Conservation (phyloP, 257 asterid species). For the Solanum stenotomum region DNA sequence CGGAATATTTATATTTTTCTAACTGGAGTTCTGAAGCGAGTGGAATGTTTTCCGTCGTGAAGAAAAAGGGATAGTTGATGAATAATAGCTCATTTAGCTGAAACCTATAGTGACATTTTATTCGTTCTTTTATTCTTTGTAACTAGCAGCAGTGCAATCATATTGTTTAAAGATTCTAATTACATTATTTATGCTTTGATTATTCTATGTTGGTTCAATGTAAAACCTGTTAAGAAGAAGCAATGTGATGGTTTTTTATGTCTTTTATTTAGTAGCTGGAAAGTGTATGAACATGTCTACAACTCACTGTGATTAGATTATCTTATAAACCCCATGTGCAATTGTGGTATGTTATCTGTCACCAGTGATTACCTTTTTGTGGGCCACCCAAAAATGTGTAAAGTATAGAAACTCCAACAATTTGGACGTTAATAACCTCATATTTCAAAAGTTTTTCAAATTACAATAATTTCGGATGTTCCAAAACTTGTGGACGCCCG, state of each 20-base stretch:
- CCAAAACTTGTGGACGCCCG: accelerated
- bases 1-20: neutral
- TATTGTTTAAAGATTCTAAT: neutral
- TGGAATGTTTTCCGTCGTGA: neutral
- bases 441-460: no score
- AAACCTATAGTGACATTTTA: neutral
- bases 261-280: neutral
- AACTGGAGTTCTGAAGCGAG: neutral
- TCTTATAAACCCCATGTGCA: neutral
- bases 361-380: neutral
- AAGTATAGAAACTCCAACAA: no score
- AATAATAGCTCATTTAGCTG: neutral
- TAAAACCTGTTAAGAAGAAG: neutral
- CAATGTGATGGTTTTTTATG: neutral
- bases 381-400: neutral
- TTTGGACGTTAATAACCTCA: no score
- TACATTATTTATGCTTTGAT: neutral
- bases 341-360: neutral
- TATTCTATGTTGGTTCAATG: neutral
- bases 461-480: no score
- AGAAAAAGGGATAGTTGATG: neutral
- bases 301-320: neutral
- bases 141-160: neutral
- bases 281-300: neutral
- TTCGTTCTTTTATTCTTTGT: slow-evolving; percentile 1